Evolutionary conservation across 495 filamentous ascomycete genomes (phyloP).

Genomic region (Penicillium antarcticum): DNA sequence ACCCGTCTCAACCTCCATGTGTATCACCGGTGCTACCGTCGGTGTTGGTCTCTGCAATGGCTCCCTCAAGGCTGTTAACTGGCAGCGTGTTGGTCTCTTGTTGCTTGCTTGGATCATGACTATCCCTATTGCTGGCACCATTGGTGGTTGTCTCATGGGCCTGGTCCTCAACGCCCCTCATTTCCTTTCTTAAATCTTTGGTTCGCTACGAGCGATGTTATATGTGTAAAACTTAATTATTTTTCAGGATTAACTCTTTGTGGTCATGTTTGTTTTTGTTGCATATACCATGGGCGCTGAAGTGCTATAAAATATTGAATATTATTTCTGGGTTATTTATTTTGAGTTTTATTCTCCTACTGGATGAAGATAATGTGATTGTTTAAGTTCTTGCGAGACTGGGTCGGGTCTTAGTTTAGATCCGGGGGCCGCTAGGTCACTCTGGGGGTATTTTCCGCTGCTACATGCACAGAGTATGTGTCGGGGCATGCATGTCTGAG

Average conservation of each 20-base stretch:
- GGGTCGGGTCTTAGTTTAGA: no score
- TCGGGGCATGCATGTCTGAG: no score
- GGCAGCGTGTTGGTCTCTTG: constrained; percentile 54
- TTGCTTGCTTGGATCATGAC: constrained; percentile 59
- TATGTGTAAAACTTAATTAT: constrained; percentile 2
- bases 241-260: background rate
- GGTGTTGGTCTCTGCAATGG: constrained; percentile 58
- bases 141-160: constrained; percentile 59
- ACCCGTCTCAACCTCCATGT: constrained; percentile 59
- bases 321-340: no score
- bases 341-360: no score
- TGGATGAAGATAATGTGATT: no score
- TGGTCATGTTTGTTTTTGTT: no score
- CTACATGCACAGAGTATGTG: no score
- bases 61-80: constrained; percentile 59
- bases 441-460: no score
- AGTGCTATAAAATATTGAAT: no score
- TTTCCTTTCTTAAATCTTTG: constrained; percentile 22
- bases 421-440: no score
- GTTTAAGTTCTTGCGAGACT: no score
- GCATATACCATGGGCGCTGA: no score
- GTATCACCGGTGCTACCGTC: constrained; percentile 56
- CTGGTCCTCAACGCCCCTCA: constrained; percentile 60
- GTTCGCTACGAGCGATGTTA: background rate
- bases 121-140: constrained; percentile 58